Evolutionary conservation across 1,139 yeast species (phyloP), one percentile per base, ranked within the genome.

Genomic region (Yamadazyma dushanensis): DNA sequence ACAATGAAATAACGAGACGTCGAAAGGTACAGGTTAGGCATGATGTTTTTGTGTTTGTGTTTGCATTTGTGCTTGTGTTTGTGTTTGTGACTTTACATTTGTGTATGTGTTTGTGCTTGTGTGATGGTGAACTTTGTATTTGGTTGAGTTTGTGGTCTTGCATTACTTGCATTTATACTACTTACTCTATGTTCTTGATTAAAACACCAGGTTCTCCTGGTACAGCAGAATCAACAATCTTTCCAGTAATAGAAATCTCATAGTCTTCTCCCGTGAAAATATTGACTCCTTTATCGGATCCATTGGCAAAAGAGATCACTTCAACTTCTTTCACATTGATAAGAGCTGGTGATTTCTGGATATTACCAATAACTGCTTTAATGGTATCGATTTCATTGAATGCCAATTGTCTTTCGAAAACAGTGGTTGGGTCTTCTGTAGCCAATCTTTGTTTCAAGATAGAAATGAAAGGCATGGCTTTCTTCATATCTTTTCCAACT

Each of bases 401-500:
- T 17, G 81, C 72, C 49, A 92, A 77, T 63, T 88, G 83, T 64
- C 97, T 78, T 71, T 87, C 80, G 70, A 92, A 88, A 21, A 94
- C 96, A 36, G 77, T 74, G 38, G 76, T 77, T 13, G 95, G 81
- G 23, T 81, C 66, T 56, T 84, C 92, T 35, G 67, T 68, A 13
- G 70, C 59, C 50, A 92, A 73, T 65, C 96, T 81, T 57, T 82
- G 85, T 63, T 92, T 88, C 61, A 92, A 70, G 48, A 79, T 70
- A 45, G 92, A 82, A 46, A 92, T 90, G 61, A 90, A 92, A 42
- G 97, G 97, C 98, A 94, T 92, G 44, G 96, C 97, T 51, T 95
- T 82, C 75, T 89, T 89, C 83, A 90, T 80, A 52, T 84, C 92
- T 59, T 79, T 80, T 45, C 84, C 84, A 41, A 84, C 80, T 54